These are phyloP conservation scores for Thecamonas trahens DNA, from an alignment of 78 protist genomes.

Conservation along the genomic window DNA sequence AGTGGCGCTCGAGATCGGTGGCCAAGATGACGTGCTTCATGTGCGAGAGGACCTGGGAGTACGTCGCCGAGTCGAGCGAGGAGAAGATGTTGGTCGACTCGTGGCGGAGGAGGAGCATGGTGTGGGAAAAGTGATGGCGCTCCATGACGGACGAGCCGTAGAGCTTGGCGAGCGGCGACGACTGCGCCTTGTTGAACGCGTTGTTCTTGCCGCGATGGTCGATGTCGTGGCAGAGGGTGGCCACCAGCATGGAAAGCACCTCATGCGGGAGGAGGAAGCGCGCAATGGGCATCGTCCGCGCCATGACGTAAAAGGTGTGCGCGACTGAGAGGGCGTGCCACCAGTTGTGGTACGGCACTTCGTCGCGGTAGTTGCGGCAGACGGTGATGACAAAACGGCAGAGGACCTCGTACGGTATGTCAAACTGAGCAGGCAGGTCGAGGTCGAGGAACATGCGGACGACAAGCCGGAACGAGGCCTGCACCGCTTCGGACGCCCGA, in stretches of 20 bases:
- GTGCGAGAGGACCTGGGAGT: neutral
- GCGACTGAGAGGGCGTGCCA: constrained; percentile 2
- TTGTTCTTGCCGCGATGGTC: constrained; percentile 16
- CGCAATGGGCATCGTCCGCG: neutral
- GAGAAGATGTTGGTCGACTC: neutral
- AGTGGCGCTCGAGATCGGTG: constrained; percentile 6
- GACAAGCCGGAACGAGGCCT: neutral
- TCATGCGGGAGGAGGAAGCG: neutral
- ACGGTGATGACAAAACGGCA: neutral
- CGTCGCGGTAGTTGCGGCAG: neutral
- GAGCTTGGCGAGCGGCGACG: constrained; percentile 1
- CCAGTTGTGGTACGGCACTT: constrained; percentile 18
- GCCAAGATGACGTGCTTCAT: neutral
- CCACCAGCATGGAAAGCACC: neutral
- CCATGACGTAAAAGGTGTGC: neutral
- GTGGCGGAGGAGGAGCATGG: neutral
- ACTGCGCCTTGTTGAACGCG: neutral
- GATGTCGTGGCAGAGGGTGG: constrained; percentile 8
- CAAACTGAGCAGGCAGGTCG: neutral
- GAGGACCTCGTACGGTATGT: neutral
- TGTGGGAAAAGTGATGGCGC: constrained; percentile 8
- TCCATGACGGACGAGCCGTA: constrained; percentile 1
- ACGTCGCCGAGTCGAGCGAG: neutral
- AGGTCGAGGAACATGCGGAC: neutral
- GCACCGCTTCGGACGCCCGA: neutral